Evolutionary conservation across 2,329 filamentous ascomycete genomes (phyloP).

Genomic region (Arthrobotrys entomopaga): DNA sequence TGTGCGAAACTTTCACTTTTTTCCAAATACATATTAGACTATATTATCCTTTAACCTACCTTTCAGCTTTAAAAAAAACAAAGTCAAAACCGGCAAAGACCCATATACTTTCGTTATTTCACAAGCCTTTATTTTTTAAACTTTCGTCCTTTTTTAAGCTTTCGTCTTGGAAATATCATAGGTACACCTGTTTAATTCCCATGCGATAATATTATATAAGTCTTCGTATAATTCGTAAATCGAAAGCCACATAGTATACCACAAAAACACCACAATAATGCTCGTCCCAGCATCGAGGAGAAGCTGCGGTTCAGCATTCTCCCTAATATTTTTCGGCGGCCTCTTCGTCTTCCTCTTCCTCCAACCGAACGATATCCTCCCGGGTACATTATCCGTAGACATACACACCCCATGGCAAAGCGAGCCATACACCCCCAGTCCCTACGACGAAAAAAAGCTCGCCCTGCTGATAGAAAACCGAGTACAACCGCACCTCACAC

Average conservation of each 20-base stretch:
- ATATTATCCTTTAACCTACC: too few relatives aligned
- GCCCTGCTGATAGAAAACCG: slow-evolving; percentile 69
- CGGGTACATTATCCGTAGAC: slow-evolving; percentile 29
- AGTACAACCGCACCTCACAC: slow-evolving; percentile 60
- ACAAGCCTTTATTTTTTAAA: too few relatives aligned
- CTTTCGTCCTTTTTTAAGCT: too few relatives aligned
- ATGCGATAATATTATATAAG: background rate
- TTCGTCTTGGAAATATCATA: background rate
- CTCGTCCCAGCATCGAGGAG: slow-evolving; percentile 11
- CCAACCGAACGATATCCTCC: slow-evolving; percentile 15
- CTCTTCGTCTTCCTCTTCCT: slow-evolving; percentile 26
- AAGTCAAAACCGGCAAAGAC: too few relatives aligned
- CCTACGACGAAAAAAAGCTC: slow-evolving; percentile 63
- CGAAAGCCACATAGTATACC: background rate
- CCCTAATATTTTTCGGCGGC: slow-evolving; percentile 32
- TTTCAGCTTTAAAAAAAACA: too few relatives aligned
- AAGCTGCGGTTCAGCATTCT: slow-evolving; percentile 20
- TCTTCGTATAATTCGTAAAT: background rate
- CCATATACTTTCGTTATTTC: too few relatives aligned
- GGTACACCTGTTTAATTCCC: background rate
- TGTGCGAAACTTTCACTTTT: too few relatives aligned
- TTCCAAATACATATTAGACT: too few relatives aligned
- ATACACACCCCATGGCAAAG: slow-evolving; percentile 9
- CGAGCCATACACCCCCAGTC: slow-evolving; percentile 20
- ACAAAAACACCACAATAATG: slow-evolving; percentile 26